Conservation (phyloP, 768 basidiomycete species). For the Lactifluus pinguis region DNA sequence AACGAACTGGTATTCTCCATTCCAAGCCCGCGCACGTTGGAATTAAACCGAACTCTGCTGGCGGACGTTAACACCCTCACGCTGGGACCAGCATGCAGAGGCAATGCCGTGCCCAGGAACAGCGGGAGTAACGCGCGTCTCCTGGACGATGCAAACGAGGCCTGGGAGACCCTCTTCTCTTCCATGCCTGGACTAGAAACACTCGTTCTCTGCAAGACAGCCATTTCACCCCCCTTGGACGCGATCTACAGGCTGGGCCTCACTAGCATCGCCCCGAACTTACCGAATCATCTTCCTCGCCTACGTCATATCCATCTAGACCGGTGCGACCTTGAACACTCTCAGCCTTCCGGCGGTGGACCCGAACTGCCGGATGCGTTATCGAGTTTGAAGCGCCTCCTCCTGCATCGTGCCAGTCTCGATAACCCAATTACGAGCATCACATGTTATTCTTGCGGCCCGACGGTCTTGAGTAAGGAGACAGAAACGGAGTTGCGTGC, state of each 20-base stretch:
- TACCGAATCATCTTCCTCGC: slow-evolving; percentile 5
- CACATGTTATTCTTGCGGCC: slow-evolving; percentile 1
- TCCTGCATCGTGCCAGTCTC: neutral
- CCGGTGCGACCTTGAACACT: neutral
- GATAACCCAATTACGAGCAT: neutral
- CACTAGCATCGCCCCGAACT: neutral
- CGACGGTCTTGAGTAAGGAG: neutral
- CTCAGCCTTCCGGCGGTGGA: neutral
- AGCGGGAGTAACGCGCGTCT: neutral
- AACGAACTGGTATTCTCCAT: neutral
- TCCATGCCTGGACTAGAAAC: neutral
- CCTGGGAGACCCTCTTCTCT: neutral
- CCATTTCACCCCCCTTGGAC: neutral
- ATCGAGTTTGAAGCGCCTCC: neutral
- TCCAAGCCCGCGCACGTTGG: neutral
- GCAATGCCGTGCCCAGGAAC: neutral
- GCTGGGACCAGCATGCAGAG: neutral
- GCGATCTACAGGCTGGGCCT: neutral
- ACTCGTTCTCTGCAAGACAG: neutral
- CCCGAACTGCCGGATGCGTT: neutral
- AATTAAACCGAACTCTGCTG: neutral
- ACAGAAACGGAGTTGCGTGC: neutral
- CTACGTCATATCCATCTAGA: neutral
- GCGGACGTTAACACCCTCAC: neutral
- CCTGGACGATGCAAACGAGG: neutral